Conservation (phyloP, 441 rosid species). For the Mallotus repandus region DNA sequence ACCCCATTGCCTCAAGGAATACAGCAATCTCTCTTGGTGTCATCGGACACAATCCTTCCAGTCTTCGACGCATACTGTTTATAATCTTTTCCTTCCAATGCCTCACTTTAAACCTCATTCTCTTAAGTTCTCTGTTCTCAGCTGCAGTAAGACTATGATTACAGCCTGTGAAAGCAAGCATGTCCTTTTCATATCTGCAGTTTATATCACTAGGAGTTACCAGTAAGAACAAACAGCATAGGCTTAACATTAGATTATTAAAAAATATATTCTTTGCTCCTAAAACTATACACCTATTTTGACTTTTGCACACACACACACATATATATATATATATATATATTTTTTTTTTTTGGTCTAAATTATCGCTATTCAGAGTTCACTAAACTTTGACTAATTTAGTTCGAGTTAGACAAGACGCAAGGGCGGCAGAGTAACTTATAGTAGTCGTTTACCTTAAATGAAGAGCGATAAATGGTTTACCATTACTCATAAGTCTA, state of each 20-base stretch:
- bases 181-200: constrained; percentile 68
- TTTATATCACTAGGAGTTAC: not conserved
- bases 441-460: constrained; percentile 36
- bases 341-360: too few species aligned
- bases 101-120: constrained; percentile 39
- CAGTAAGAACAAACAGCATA: not conserved
- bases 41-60: constrained; percentile 60
- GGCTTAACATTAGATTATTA: too few species aligned
- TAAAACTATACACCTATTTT: not conserved
- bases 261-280: too few species aligned
- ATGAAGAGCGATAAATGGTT: constrained; percentile 60
- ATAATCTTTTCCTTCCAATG: constrained; percentile 68
- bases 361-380: too few species aligned
- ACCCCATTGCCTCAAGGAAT: constrained; percentile 64
- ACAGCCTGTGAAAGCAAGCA: constrained; percentile 70
- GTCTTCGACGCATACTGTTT: constrained; percentile 38
- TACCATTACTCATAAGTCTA: constrained; percentile 39
- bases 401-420: too few species aligned
- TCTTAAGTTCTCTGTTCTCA: constrained; percentile 43
- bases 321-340: too few species aligned
- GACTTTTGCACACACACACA: too few species aligned
- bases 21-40: constrained; percentile 60
- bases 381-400: too few species aligned
- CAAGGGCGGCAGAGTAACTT: too few species aligned
- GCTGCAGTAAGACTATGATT: constrained; percentile 47